Conservation (phyloP, 495 filamentous ascomycete species). For the Daldinia decipiens region DNA sequence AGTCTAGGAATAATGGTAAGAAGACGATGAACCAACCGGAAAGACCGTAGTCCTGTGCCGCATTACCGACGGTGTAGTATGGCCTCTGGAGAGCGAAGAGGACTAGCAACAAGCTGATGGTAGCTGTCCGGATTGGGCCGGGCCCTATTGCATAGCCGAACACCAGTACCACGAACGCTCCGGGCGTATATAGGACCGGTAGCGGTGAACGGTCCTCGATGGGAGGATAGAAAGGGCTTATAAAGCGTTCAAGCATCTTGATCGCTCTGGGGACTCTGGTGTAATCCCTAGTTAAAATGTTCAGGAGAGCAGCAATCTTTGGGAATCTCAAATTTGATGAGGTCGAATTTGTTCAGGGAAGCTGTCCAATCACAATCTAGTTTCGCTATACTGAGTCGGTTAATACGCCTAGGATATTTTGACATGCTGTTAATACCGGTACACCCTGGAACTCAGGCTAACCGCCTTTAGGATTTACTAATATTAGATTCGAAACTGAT, state of each 20-base stretch:
- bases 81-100: neutral
- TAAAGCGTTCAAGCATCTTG: neutral
- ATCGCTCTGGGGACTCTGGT: neutral
- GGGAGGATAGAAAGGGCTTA: neutral
- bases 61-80: neutral
- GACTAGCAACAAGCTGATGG: neutral
- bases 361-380: neutral
- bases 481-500: neutral
- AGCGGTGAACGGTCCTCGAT: neutral
- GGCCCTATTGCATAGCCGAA: neutral
- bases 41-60: neutral
- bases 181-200: neutral
- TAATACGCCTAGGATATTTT: neutral
- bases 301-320: neutral
- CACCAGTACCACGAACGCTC: neutral
- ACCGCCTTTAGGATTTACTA: neutral
- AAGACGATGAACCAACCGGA: neutral
- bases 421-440: neutral
- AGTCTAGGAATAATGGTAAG: neutral
- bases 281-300: neutral
- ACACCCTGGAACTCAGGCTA: neutral
- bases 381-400: neutral
- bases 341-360: neutral
- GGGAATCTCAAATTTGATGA: neutral
- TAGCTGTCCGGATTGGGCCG: neutral